Conservation (phyloP, 305 asterid genomes). For the Fraxinus paxiana region DNA sequence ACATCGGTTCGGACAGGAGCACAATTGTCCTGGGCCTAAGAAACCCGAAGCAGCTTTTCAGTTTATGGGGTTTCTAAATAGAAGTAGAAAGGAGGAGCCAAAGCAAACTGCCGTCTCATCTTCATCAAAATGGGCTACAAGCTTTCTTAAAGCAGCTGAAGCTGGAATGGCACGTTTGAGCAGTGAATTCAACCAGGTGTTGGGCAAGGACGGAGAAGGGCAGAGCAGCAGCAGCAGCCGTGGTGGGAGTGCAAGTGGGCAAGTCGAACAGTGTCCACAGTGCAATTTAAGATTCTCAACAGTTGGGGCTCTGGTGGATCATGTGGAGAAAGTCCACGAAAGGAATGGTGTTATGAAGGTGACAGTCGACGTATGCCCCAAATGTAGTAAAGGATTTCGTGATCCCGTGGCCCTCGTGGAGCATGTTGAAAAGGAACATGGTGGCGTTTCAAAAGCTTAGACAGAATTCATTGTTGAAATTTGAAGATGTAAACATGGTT, state of each 20-base stretch:
- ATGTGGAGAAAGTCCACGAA: slow-evolving; percentile 77
- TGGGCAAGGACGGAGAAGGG: slow-evolving; percentile 29
- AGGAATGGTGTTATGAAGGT: slow-evolving; percentile 68
- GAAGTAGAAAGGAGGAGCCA: slow-evolving; percentile 46
- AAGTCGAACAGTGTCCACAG: slow-evolving; percentile 67
- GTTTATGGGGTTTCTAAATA: slow-evolving; percentile 51
- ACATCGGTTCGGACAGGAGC: slow-evolving; percentile 90
- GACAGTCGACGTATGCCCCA: slow-evolving; percentile 79
- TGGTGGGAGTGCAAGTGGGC: slow-evolving; percentile 35
- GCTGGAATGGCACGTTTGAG: slow-evolving; percentile 73
- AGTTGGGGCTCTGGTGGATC: slow-evolving; percentile 65
- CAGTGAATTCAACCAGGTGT: slow-evolving; percentile 53
- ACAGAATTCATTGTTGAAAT: background rate
- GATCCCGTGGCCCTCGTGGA: slow-evolving; percentile 80
- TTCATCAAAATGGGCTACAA: slow-evolving; percentile 61
- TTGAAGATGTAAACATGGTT: slow-evolving; percentile 12
- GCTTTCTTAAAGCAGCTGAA: slow-evolving; percentile 63
- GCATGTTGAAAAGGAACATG: slow-evolving; percentile 86
- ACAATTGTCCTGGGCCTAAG: slow-evolving; percentile 78
- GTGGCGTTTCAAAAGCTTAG: slow-evolving; percentile 64
- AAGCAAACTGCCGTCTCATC: slow-evolving; percentile 40
- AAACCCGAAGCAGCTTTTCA: slow-evolving; percentile 57
- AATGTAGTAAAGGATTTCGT: slow-evolving; percentile 80
- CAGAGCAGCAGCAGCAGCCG: slow-evolving; percentile 29
- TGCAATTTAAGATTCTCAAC: slow-evolving; percentile 61